These are phyloP conservation scores for Moniliophthora roreri DNA, from an alignment of 1,284 basidiomycete genomes.

Conservation along the genomic window DNA sequence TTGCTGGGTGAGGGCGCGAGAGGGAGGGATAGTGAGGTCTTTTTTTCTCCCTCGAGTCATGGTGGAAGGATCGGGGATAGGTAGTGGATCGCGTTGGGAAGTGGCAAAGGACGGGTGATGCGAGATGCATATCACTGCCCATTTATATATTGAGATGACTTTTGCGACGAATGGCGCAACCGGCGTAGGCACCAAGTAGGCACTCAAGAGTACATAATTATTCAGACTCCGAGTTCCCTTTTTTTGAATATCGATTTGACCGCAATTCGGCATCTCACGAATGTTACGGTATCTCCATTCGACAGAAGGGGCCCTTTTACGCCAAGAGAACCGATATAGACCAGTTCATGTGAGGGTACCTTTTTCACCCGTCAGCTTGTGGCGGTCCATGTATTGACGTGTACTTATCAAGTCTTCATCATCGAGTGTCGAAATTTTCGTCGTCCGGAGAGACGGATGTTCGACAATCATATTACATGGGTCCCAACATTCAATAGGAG, in stretches of 20 bases:
- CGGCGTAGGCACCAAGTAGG: not conserved
- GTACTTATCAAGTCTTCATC: too few species aligned
- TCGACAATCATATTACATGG: too few species aligned
- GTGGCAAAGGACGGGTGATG: not conserved
- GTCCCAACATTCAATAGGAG: too few species aligned
- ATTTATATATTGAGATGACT: not conserved
- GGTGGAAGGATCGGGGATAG: not conserved
- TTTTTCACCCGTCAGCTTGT: too few species aligned
- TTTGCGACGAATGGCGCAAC: not conserved
- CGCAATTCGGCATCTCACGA: not conserved
- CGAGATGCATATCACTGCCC: not conserved
- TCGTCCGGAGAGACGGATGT: too few species aligned
- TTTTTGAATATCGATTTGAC: constrained; percentile 3
- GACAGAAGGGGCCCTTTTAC: not conserved
- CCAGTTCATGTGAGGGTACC: too few species aligned
- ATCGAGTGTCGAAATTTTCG: too few species aligned
- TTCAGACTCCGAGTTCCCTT: not conserved
- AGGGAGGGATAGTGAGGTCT: constrained; percentile 53
- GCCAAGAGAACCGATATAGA: too few species aligned
- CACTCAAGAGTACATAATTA: not conserved
- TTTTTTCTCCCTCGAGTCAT: constrained; percentile 69
- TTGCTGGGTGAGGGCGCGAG: constrained; percentile 51
- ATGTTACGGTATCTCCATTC: not conserved
- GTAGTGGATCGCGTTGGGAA: not conserved
- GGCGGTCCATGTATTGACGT: too few species aligned